Base-by-base conservation (phyloP, 1,284 basidiomycete genomes). In the Cutaneotrichosporon daszewskae region DNA sequence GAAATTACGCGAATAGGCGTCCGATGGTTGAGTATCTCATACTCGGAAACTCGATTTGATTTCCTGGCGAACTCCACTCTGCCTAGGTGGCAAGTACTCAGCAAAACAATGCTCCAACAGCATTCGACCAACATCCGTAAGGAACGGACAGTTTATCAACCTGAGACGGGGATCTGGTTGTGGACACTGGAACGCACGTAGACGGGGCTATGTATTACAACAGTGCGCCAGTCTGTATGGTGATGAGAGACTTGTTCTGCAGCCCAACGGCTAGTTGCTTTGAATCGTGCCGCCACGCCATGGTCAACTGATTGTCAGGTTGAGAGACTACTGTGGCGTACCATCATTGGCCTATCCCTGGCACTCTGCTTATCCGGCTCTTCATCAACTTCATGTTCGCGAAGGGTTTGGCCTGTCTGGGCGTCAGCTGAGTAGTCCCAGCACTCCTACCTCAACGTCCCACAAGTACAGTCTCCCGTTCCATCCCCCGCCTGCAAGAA, bases 401-500 rank as follows among this genome's bases (percentile, higher is more conserved):
- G 46, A 17, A 61, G 26, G 1, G 43, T 23, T 7, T 54, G 41
- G 2, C 66, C 66, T 14, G 53, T 55, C 60, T 64, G 45, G 7
- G 22, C 40, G 24, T 27, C 8, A 18, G 25, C 13, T 16, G 14
- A 31, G 13, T 14, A 8, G 14, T 31, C 13, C 9, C 8, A 16
- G 1, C 14, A 59, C 64, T 44, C 40, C n/a, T n/a, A 66, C 64
- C 29, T 57, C 54, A 3, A 68, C 49, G 40, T 68, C 60, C 64
- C 64, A 69, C 1, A 69, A 47, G 3, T 55, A 29, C 1, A 64
- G 32, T 25, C 58, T 52, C 1, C 62, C 65, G 39, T 64, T 50
- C 65, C 65, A 68, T 13, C 62, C 62, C 4, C 65, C 67, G 1
- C 50, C 65, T 3, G 67, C 67, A 7, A 69, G 39, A 11, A 55